These are phyloP conservation scores for Daedaleopsis sinensis DNA, from an alignment of 768 basidiomycete species.

Conservation along the genomic window DNA sequence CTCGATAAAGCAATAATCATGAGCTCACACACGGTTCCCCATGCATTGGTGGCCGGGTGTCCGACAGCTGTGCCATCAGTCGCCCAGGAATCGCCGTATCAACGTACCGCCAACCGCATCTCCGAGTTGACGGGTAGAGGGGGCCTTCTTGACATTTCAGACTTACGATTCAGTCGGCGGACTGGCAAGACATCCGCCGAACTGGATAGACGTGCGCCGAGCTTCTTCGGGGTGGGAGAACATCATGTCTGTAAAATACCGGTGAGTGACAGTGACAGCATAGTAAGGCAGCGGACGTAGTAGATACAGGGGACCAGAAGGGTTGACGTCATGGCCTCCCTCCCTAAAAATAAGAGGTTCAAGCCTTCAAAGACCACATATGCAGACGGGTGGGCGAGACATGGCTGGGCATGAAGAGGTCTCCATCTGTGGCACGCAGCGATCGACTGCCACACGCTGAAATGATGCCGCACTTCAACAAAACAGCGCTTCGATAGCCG, in stretches of 20 bases:
- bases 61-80: not conserved
- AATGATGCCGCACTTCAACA: not conserved
- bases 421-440: too few relatives aligned
- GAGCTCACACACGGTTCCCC: not conserved
- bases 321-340: slow-evolving; percentile 12
- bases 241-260: not conserved
- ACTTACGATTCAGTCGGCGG: slow-evolving; percentile 1
- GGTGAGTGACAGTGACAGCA: slow-evolving; percentile 10
- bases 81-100: slow-evolving; percentile 3
- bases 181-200: slow-evolving; percentile 6
- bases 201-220: not conserved
- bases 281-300: not conserved
- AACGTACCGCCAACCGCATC: slow-evolving; percentile 2
- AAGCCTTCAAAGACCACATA: not conserved
- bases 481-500: not conserved
- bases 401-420: not conserved
- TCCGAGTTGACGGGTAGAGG: not conserved
- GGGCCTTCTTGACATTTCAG: not conserved
- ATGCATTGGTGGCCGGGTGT: too few relatives aligned
- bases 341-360: not conserved
- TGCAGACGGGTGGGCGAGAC: not conserved
- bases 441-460: not conserved
- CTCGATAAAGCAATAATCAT: not conserved
- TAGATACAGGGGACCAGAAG: not conserved
- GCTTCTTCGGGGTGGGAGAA: not conserved